Conservation (phyloP, 768 basidiomycete species). For the Suillus placidus region DNA sequence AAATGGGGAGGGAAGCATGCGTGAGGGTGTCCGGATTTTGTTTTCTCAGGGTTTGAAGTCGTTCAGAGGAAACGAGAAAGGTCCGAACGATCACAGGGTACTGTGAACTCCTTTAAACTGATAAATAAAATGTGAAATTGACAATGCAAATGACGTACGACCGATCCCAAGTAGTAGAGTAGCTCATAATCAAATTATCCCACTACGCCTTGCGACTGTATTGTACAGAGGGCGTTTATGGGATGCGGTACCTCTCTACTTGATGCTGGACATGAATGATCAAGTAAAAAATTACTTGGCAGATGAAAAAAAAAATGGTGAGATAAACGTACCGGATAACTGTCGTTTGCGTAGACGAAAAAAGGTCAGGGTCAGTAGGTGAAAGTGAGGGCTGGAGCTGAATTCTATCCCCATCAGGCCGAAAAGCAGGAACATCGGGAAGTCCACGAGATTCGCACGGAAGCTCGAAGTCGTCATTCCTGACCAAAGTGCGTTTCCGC, state of each 20-base stretch:
- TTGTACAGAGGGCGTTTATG: slow-evolving; percentile 32
- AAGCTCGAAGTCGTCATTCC: slow-evolving; percentile 33
- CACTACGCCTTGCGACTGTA: slow-evolving; percentile 47
- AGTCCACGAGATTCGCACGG: slow-evolving; percentile 28
- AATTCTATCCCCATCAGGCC: slow-evolving; percentile 29
- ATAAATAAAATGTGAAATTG: background rate
- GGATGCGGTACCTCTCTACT: slow-evolving; percentile 30
- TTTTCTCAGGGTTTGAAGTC: too few species aligned
- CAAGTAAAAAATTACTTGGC: background rate
- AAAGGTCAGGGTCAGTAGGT: slow-evolving; percentile 31
- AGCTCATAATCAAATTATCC: slow-evolving; percentile 47
- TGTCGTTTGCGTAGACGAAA: slow-evolving; percentile 28
- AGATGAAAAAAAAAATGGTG: background rate
- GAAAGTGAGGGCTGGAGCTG: slow-evolving; percentile 34
- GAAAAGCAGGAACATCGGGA: slow-evolving; percentile 23
- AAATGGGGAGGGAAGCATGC: too few species aligned
- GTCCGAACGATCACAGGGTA: too few species aligned
- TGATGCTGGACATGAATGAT: slow-evolving; percentile 15
- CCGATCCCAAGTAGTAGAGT: slow-evolving; percentile 42
- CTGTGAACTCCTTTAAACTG: slow-evolving; percentile 43
- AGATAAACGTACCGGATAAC: slow-evolving; percentile 26
- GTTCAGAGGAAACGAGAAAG: too few species aligned
- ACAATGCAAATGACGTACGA: slow-evolving; percentile 36
- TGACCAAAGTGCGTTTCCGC: slow-evolving; percentile 47
- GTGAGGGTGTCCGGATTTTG: too few species aligned